These are phyloP conservation scores for Atkinsonella hypoxylon DNA, from an alignment of 2,329 filamentous ascomycete species.

Conservation along the genomic window DNA sequence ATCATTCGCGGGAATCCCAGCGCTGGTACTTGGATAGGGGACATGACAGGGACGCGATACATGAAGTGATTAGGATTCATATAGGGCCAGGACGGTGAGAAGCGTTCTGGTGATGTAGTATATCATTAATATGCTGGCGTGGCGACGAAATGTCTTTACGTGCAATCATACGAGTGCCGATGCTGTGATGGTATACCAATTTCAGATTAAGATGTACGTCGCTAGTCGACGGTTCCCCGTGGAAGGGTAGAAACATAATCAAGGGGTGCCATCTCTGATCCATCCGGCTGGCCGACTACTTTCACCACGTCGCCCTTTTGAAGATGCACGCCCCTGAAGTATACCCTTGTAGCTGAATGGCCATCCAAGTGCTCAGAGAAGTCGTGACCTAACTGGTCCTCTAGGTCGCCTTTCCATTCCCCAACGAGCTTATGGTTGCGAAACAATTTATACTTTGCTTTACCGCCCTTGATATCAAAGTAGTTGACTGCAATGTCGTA, in stretches of 20 bases:
- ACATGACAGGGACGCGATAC: not conserved
- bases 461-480: too few relatives aligned
- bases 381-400: not conserved
- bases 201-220: not conserved
- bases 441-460: too few relatives aligned
- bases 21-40: slow-evolving; percentile 3
- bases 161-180: not conserved
- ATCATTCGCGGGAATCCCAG: not conserved
- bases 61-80: not conserved
- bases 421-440: too few relatives aligned
- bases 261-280: not conserved
- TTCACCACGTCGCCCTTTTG: not conserved
- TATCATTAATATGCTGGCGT: slow-evolving; percentile 2
- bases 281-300: not conserved
- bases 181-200: not conserved
- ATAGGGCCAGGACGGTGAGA: not conserved
- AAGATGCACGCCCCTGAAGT: not conserved
- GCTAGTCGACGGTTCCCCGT: not conserved
- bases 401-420: not conserved
- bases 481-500: too few relatives aligned
- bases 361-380: not conserved
- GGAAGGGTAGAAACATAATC: not conserved
- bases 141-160: not conserved
- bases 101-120: not conserved
- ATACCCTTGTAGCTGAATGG: not conserved